phyloP scores from a whole-genome alignment of 116 monocot genomes.

The Papilionanthe hybrid region DNA sequence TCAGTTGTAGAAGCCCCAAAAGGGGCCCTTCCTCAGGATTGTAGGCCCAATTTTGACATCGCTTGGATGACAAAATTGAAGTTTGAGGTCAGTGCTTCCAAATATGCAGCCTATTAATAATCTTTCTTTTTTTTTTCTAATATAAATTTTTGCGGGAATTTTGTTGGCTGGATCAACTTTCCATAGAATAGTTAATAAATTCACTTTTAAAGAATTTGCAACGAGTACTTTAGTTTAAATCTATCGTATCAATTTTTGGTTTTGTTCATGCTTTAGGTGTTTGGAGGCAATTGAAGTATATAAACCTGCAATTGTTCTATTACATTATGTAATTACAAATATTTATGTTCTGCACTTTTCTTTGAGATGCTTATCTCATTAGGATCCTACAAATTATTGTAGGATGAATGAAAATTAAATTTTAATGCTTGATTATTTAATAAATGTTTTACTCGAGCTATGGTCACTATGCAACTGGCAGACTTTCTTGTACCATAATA shows the following conservation, averaged over 20 bases:
- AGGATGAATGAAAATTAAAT: not conserved
- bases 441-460: not conserved
- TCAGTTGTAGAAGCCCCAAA: constrained; percentile 76
- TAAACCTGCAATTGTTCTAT: not conserved
- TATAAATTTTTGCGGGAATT: not conserved
- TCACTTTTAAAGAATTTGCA: not conserved
- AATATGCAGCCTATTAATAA: not conserved
- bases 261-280: not conserved
- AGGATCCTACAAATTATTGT: not conserved
- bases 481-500: not conserved
- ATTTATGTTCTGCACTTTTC: not conserved
- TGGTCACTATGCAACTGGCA: no score
- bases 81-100: constrained; percentile 47
- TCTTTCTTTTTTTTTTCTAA: not conserved
- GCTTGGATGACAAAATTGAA: constrained; percentile 59
- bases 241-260: not conserved
- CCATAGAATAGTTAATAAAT: not conserved
- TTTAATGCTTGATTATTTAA: not conserved
- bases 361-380: not conserved
- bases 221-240: not conserved
- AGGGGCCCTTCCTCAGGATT: constrained; percentile 78
- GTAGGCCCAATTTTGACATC: constrained; percentile 66
- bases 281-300: not conserved
- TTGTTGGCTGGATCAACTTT: not conserved
- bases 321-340: not conserved